phyloP scores from a whole-genome alignment of 805 yeast species.

The Wickerhamiella sergipiensis region DNA sequence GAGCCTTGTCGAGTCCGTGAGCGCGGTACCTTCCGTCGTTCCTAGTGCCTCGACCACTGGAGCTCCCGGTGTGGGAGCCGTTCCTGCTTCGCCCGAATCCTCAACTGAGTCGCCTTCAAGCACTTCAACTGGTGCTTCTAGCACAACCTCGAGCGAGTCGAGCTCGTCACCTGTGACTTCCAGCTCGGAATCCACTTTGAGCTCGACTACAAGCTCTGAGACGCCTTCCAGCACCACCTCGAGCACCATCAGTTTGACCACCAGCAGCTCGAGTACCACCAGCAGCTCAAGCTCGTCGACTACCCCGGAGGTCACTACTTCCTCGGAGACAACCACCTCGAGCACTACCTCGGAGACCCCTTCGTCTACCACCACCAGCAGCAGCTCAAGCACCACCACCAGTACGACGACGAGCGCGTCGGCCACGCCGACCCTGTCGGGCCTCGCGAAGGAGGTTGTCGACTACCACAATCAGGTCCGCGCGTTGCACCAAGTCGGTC shows the following conservation, averaged over 20 bases:
- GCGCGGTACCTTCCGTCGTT: too few species aligned
- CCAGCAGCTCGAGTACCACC: neutral
- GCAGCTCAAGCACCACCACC: constrained; percentile 2
- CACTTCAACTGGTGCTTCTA: neutral
- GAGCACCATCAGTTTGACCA: neutral
- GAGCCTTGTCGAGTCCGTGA: too few species aligned
- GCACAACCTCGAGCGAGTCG: neutral
- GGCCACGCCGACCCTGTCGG: constrained; percentile 12
- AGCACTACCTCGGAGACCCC: neutral
- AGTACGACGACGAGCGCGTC: constrained; percentile 18
- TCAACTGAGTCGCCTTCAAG: too few species aligned
- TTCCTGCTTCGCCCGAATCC: neutral
- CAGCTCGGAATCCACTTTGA: neutral
- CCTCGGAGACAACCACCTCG: constrained; percentile 1
- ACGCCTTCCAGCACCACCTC: neutral
- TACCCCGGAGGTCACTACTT: neutral
- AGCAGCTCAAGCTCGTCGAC: neutral
- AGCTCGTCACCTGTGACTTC: neutral
- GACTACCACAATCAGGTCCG: constrained; percentile 44
- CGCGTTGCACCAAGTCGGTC: constrained; percentile 34
- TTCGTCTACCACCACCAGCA: constrained; percentile 2
- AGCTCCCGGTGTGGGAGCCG: neutral
- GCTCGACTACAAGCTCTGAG: neutral
- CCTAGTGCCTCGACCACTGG: too few species aligned
- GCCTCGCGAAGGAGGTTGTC: constrained; percentile 27